Base-by-base conservation (phyloP, 345 rosid genomes). In the Salix koriyanagi region DNA sequence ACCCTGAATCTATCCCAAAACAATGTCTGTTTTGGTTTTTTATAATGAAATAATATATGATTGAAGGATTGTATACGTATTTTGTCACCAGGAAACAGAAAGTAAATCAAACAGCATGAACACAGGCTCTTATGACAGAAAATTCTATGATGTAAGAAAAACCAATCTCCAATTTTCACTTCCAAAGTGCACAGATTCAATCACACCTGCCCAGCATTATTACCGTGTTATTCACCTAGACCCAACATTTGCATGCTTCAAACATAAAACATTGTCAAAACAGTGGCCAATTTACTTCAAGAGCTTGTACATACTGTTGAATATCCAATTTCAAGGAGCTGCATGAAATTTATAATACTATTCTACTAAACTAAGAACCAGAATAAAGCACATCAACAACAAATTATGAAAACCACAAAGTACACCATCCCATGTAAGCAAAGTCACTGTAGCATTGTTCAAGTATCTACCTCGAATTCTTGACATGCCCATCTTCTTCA, bases 261-360 rank as follows among this genome's bases (percentile, higher is more conserved):
- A 68, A 28, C 41, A 79, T 54, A 48, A n/a, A 19, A 36, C 54
- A 69, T n/a, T 76, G 48, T 56, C 65, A 62, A 61, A 74, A 42
- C 58, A 70, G 46, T 62, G 42, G 42, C 58, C 39, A 50, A 68
- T 74, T 70, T 18, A 44, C 74, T 65, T 76, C 77, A 32, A 74
- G 37, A 81, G 79, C 80, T 82, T 85, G 81, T 83, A 81, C 62
- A 81, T 66, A 46, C 76, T 81, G 74, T 68, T 60, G 25, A 79
- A 79, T 61, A 69, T 64, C 60, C 65, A 69, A n/a, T 74, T 77
- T 83, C 81, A 84, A 46, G 62, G 36, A 9, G 18, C 64, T 41
- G 41, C 70, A 76, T 36, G 60, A 69, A 64, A 67, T 44, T 30
- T 70, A 56, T 61, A 58, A 72, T 54, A 32, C 72, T 75, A 73